Base-by-base conservation (phyloP, 306 rosid species). In the Biancaea sappan region DNA sequence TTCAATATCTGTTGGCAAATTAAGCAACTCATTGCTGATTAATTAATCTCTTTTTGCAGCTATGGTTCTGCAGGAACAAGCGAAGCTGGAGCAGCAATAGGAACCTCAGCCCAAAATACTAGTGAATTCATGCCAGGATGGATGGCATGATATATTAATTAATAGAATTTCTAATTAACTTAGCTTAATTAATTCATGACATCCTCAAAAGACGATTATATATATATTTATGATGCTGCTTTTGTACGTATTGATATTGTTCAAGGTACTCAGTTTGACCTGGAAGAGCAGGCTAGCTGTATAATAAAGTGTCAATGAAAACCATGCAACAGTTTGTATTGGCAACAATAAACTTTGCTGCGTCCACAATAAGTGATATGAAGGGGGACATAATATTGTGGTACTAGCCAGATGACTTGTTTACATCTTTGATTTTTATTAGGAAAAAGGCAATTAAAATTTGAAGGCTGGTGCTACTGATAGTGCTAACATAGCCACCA, bases 111-210 rank as follows among this genome's bases (percentile, higher is more conserved):
- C 4, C 79, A 67, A 34, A 79, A 77, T 47, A 79, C 70, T 0
- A 74, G 16, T 71, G 78, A 79, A 5, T 72, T 78, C 77, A 61
- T 82, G 71, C 84, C 70, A 16, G 83, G 82, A 35, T 85, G 90
- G 90, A 71, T 85, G 86, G 35, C 51, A 18, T 60, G 43, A 51
- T 19, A 2, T 58, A 5, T 47, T 88, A n/a, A n/a, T n/a, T n/a
- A n/a, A n/a, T n/a, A n/a, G 65, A 84, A 47, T 68, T 48, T 61
- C 48, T 9, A 38, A 38, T 38, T 37, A 43, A 60, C 16, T 44
- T 24, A 48, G 28, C 15, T 73, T 51, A 52, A 72, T 73, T 51
- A 52, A 72, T 61, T 29, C 47, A 72, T 13, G 26, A 8, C 54
- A 58, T 38, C 46, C 11, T 40, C 31, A 50, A 12, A 61, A 41